phyloP scores from a whole-genome alignment of 306 rosid species.

The Trifolium dubium region DNA sequence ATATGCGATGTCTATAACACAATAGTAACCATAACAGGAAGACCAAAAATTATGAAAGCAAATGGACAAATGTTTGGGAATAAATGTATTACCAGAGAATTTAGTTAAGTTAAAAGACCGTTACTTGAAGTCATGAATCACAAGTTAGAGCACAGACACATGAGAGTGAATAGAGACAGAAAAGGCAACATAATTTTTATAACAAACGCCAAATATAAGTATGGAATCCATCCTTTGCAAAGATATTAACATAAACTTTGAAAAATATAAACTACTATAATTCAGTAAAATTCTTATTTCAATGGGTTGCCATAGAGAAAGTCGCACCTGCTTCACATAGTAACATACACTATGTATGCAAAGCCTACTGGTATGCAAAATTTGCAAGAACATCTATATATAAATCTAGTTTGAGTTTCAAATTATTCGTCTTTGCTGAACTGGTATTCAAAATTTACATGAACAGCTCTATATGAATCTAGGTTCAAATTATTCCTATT shows the following conservation, averaged over 20 bases:
- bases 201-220: conserved; percentile 5
- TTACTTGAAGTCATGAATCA: background rate
- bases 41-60: background rate
- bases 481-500: background rate
- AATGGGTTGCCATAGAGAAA: background rate
- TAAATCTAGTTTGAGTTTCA: conserved; percentile 8
- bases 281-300: background rate
- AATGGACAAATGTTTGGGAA: background rate
- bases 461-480: background rate
- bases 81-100: background rate
- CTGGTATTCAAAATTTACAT: background rate
- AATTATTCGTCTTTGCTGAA: background rate
- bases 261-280: background rate
- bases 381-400: background rate
- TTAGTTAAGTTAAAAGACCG: background rate
- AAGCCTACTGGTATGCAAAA: too few relatives aligned
- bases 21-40: background rate
- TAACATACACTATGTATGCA: background rate
- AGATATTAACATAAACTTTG: background rate
- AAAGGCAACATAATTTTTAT: background rate
- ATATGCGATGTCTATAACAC: background rate
- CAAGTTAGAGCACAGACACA: background rate
- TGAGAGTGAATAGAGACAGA: background rate
- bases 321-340: background rate
- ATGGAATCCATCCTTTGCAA: background rate